These are phyloP conservation scores for Chytriomyces sp. DNA, from an alignment of 192 early-diverging fungal species.

Conservation along the genomic window DNA sequence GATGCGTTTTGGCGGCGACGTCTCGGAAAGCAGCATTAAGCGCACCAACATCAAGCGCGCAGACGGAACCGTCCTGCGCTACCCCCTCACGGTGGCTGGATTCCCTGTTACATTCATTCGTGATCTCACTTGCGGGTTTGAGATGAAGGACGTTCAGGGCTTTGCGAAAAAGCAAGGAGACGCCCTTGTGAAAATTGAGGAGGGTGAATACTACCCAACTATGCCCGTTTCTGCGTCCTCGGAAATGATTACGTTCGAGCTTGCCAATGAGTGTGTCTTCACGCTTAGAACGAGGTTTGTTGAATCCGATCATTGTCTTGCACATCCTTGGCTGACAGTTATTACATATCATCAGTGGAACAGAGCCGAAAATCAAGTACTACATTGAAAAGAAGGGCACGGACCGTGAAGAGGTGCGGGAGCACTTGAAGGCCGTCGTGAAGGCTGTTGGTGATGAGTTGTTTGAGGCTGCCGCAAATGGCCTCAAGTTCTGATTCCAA, in stretches of 20 bases:
- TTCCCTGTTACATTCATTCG: slow-evolving; percentile 73
- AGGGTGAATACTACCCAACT: slow-evolving; percentile 55
- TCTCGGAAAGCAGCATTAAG: background rate
- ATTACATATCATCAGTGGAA: slow-evolving; percentile 53
- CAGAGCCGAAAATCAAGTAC: slow-evolving; percentile 69
- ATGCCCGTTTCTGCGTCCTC: slow-evolving; percentile 75
- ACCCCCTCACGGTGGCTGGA: slow-evolving; percentile 71
- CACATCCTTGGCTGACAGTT: slow-evolving; percentile 61
- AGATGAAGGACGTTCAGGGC: slow-evolving; percentile 37
- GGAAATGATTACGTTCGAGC: slow-evolving; percentile 89
- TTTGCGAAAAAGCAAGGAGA: slow-evolving; percentile 40
- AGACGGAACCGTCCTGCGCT: slow-evolving; percentile 54
- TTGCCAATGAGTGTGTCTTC: slow-evolving; percentile 30
- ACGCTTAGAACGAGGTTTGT: slow-evolving; percentile 51
- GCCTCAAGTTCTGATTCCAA: slow-evolving; percentile 16
- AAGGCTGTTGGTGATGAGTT: slow-evolving; percentile 25
- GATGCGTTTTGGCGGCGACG: slow-evolving; percentile 71
- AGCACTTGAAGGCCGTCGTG: slow-evolving; percentile 17
- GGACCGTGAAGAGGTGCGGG: slow-evolving; percentile 6
- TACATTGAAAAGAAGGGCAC: slow-evolving; percentile 37
- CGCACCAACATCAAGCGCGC: background rate
- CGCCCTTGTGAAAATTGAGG: background rate
- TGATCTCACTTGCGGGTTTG: slow-evolving; percentile 88
- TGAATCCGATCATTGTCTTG: slow-evolving; percentile 53
- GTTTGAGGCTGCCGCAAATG: slow-evolving; percentile 17